These are phyloP conservation scores for Laetiporus sulphureus DNA, from an alignment of 1,284 basidiomycete species.

Conservation along the genomic window DNA sequence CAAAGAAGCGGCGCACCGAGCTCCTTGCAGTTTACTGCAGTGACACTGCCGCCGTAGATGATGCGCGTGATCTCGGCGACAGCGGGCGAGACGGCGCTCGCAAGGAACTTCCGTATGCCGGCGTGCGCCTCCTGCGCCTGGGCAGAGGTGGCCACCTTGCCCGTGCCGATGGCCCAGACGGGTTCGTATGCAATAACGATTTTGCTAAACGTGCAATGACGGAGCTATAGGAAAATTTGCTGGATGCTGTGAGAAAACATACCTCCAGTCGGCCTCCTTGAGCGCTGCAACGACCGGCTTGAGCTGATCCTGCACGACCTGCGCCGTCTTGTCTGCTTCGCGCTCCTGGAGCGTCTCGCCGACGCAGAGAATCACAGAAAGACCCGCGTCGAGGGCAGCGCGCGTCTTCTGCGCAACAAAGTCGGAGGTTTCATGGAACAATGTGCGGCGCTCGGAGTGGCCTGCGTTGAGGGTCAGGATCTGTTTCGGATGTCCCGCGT, in stretches of 20 bases:
- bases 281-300: slow-evolving; percentile 68
- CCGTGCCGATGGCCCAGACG: slow-evolving; percentile 99
- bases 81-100: slow-evolving; percentile 53
- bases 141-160: slow-evolving; percentile 87
- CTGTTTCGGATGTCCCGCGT: background rate
- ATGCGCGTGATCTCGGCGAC: slow-evolving; percentile 80
- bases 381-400: slow-evolving; percentile 66
- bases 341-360: slow-evolving; percentile 93
- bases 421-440: slow-evolving; percentile 87
- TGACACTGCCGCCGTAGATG: slow-evolving; percentile 96
- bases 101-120: slow-evolving; percentile 78
- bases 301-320: slow-evolving; percentile 82
- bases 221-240: background rate
- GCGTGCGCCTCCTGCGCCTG: slow-evolving; percentile 93
- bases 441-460: slow-evolving; percentile 92
- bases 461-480: slow-evolving; percentile 32
- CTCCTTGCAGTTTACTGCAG: slow-evolving; percentile 82
- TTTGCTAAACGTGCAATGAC: slow-evolving; percentile 41
- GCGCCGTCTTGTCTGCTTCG: slow-evolving; percentile 72
- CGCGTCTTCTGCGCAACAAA: slow-evolving; percentile 85
- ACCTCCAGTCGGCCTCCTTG: slow-evolving; percentile 77
- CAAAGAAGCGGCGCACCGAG: slow-evolving; percentile 50
- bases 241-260: background rate
- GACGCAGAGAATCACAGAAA: slow-evolving; percentile 93
- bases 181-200: slow-evolving; percentile 95